Evolutionary conservation across 1,284 basidiomycete genomes (phyloP).

Genomic region (Marasmius sp.): DNA sequence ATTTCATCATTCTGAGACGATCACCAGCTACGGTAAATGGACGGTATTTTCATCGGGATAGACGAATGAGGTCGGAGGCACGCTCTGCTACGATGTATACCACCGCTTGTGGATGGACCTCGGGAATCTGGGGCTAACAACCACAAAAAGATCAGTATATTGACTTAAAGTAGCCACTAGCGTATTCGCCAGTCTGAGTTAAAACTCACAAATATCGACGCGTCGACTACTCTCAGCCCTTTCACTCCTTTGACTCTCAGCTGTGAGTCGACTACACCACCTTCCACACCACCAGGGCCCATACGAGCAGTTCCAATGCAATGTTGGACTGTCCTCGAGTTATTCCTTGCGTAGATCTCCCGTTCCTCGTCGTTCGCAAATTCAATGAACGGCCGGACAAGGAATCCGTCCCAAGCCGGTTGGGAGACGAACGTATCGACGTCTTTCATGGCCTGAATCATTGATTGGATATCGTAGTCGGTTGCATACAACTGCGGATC

Average conservation of each 20-base stretch:
- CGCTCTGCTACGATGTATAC: background rate
- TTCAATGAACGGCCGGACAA: conserved; percentile 10
- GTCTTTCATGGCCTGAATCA: conserved; percentile 15
- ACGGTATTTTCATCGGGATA: too few species aligned
- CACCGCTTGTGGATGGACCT: background rate
- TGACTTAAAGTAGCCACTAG: too few species aligned
- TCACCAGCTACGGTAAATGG: too few species aligned
- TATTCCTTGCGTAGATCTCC: conserved; percentile 11
- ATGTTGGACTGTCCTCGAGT: conserved; percentile 12
- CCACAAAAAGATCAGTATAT: too few species aligned
- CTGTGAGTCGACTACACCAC: conserved; percentile 17
- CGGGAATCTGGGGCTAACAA: background rate
- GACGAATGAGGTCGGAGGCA: background rate
- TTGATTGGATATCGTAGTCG: conserved; percentile 4
- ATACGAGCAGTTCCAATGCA: conserved; percentile 14
- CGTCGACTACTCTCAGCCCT: conserved; percentile 20
- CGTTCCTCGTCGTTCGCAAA: conserved; percentile 13
- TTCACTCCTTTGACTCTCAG: conserved; percentile 19
- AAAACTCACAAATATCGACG: conserved; percentile 15
- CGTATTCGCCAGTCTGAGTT: too few species aligned
- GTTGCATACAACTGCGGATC: background rate
- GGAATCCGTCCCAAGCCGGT: conserved; percentile 16
- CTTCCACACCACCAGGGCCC: conserved; percentile 10
- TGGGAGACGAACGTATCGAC: conserved; percentile 16
- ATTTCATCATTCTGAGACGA: too few species aligned